These are phyloP conservation scores for Mortierella sp. DNA, from an alignment of 371 early-diverging fungal species.

Conservation along the genomic window DNA sequence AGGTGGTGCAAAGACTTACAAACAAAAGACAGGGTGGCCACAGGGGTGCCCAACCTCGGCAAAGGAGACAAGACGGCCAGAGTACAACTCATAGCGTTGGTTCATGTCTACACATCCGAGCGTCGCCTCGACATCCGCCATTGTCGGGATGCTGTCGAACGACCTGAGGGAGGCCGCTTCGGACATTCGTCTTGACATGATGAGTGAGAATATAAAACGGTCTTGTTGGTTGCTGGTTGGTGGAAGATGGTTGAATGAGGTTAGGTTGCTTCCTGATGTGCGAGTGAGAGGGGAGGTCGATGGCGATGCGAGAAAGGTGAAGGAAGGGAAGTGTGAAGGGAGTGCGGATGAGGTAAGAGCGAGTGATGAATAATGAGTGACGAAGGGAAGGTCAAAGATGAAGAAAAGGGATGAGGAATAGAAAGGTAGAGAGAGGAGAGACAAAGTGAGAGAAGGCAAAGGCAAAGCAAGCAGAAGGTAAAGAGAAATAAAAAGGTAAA, in stretches of 20 bases:
- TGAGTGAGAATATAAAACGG: not conserved
- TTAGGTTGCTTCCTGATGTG: not conserved
- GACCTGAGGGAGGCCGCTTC: constrained; percentile 42
- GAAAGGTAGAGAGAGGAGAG: constrained; percentile 7
- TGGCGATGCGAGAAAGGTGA: not conserved
- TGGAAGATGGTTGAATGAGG: not conserved
- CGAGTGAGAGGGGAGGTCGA: not conserved
- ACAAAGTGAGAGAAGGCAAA: not conserved
- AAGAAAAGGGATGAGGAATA: not conserved
- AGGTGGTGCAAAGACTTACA: constrained; percentile 22
- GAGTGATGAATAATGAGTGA: not conserved
- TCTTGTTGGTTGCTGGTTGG: not conserved
- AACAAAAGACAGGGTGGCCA: constrained; percentile 53
- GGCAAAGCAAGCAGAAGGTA: not conserved
- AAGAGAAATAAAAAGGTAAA: not conserved
- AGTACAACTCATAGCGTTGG: constrained; percentile 51
- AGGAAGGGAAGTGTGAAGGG: not conserved
- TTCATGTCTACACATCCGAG: constrained; percentile 52
- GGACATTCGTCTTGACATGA: constrained; percentile 52
- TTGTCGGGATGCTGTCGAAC: constrained; percentile 49
- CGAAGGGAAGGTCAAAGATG: not conserved
- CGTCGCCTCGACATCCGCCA: constrained; percentile 49
- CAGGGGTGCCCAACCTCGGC: constrained; percentile 51
- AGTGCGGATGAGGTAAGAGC: not conserved
- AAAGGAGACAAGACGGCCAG: constrained; percentile 39